Evolutionary conservation across 2,329 filamentous ascomycete genomes (phyloP).

Genomic region (Rachicladosporium sp.): DNA sequence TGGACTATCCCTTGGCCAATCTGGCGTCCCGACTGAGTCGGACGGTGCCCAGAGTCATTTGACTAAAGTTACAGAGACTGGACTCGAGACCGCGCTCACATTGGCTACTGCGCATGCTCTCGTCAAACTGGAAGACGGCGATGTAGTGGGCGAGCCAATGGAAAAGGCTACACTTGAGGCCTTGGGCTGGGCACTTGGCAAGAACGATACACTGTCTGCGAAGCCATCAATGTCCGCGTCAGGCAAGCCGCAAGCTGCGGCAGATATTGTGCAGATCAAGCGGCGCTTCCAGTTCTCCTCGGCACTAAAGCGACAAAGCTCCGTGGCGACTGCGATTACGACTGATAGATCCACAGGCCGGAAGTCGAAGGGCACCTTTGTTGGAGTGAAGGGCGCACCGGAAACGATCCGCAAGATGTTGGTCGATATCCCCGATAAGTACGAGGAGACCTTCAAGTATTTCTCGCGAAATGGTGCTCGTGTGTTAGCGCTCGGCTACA

Average conservation of each 20-base stretch:
- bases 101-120: constrained; percentile 90
- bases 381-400: constrained; percentile 89
- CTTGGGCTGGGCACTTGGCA: constrained; percentile 85
- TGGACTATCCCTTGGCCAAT: constrained; percentile 62
- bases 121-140: constrained; percentile 91
- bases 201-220: constrained; percentile 70
- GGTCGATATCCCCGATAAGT: constrained; percentile 66
- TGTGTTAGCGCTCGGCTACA: constrained; percentile 87
- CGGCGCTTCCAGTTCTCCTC: constrained; percentile 98
- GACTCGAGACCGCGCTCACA: constrained; percentile 77
- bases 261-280: constrained; percentile 82
- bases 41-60: constrained; percentile 78
- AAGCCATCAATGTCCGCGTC: constrained; percentile 39
- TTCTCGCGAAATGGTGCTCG: constrained; percentile 92
- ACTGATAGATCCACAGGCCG: constrained; percentile 60
- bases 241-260: constrained; percentile 29
- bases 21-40: constrained; percentile 50
- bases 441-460: constrained; percentile 97
- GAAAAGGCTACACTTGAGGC: constrained; percentile 88
- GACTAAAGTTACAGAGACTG: constrained; percentile 55
- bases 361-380: constrained; percentile 76
- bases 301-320: constrained; percentile 88
- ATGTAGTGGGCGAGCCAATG: constrained; percentile 97
- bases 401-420: constrained; percentile 96
- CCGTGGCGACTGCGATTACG: constrained; percentile 69